Conservation (phyloP, 78 protist genomes). For the Capsaspora owczarzaki region DNA sequence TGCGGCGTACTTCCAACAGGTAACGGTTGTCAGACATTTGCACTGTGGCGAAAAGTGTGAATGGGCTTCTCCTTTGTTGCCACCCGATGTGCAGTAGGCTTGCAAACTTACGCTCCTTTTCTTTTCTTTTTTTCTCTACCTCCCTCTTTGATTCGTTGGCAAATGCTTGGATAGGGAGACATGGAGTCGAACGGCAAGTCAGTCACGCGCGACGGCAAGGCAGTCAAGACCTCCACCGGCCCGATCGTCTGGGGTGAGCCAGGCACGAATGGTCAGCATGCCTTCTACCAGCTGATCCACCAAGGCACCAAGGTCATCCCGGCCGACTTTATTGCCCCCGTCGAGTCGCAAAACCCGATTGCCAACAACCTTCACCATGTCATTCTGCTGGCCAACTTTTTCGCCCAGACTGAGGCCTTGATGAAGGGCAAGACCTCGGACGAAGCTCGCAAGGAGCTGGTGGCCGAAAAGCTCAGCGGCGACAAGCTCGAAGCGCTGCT, state of each 20-base stretch:
- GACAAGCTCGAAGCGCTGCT: slow-evolving; percentile 31
- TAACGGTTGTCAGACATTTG: too few relatives aligned
- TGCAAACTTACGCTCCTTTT: background rate
- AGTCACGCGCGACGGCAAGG: slow-evolving; percentile 40
- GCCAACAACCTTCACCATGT: slow-evolving; percentile 64
- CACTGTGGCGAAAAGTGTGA: background rate
- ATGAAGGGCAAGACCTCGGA: slow-evolving; percentile 74
- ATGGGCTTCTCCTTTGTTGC: background rate
- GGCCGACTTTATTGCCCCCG: slow-evolving; percentile 76
- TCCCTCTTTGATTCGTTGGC: too few relatives aligned
- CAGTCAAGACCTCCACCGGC: slow-evolving; percentile 62
- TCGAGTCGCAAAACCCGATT: slow-evolving; percentile 57
- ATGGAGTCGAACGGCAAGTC: slow-evolving; percentile 81
- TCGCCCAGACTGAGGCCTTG: slow-evolving; percentile 95
- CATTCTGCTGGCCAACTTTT: slow-evolving; percentile 79
- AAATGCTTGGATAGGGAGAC: slow-evolving; percentile 39
- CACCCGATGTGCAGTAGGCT: background rate
- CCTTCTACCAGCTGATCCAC: slow-evolving; percentile 85
- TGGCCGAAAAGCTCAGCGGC: background rate
- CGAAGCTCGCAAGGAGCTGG: slow-evolving; percentile 60
- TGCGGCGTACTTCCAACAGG: slow-evolving; percentile 94
- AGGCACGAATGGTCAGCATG: slow-evolving; percentile 97
- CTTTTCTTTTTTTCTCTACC: too few relatives aligned
- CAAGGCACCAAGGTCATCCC: slow-evolving; percentile 87
- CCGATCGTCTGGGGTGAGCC: slow-evolving; percentile 96